A percentile compares a stretch with the other conserved stretches of the same genome.
These are phyloP conservation scores for Durotheca rogersii DNA, from an alignment of 495 filamentous ascomycete genomes.

Conservation along the genomic window DNA sequence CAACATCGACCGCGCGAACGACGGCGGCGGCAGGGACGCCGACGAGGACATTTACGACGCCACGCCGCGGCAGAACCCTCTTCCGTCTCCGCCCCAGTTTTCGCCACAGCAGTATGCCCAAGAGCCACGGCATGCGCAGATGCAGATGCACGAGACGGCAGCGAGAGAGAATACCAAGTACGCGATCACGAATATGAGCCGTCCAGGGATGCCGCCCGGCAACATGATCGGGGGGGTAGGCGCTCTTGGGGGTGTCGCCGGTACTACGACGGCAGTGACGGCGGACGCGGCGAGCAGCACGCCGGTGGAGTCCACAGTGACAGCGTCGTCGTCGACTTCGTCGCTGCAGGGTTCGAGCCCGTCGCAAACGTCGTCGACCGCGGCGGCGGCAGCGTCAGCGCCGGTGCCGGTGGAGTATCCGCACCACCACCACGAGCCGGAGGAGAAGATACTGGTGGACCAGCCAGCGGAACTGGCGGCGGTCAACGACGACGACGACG, in stretches of 20 bases:
- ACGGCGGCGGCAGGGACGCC: constrained; percentile 11
- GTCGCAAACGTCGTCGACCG: too few species aligned
- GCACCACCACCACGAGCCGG: too few species aligned
- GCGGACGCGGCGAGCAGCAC: constrained; percentile 24
- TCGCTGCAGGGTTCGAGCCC: too few species aligned
- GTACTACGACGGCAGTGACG: constrained; percentile 1
- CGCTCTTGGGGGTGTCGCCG: not conserved
- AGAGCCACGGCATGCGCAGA: constrained; percentile 1
- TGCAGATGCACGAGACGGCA: not conserved
- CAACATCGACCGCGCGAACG: constrained; percentile 26
- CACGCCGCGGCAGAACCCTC: constrained; percentile 38
- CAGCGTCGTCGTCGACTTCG: too few species aligned
- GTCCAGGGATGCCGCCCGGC: not conserved
- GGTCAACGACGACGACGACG: constrained; percentile 49
- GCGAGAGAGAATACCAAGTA: constrained; percentile 32
- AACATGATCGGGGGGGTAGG: not conserved
- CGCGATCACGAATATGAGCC: constrained; percentile 23
- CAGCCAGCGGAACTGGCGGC: constrained; percentile 27
- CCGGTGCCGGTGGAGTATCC: too few species aligned
- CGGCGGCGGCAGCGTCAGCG: too few species aligned
- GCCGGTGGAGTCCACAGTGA: constrained; percentile 7
- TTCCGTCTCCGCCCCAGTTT: too few species aligned
- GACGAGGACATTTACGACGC: constrained; percentile 50
- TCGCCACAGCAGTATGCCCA: too few species aligned
- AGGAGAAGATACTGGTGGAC: constrained; percentile 55